Evolutionary conservation across 2,329 filamentous ascomycete genomes (phyloP), one percentile per base, ranked within the genome.

Genomic region (Xylaria sp.): DNA sequence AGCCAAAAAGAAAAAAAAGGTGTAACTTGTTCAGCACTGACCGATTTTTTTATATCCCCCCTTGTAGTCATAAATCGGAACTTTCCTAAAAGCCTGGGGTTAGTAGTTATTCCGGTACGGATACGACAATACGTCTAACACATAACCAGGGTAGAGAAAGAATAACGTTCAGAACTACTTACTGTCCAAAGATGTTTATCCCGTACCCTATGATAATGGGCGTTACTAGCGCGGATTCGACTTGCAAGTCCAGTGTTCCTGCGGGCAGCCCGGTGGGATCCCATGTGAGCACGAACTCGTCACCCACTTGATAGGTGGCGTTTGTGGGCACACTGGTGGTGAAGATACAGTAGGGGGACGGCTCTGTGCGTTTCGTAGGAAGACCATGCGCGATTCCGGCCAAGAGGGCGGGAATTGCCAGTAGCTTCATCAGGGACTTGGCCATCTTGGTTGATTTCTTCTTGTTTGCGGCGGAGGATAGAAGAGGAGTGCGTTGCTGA

Each of bases 281-380:
- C 62, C 62, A 64, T 32, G 58, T 53, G 62, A 64, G 51, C 29
- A 53, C 51, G 62, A 64, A 58, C 62, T 58, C 58, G 62, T 64
- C 62, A 53, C 62, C 62, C 29, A 53, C 42, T 44, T 64, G 58
- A 44, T 64, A 64, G 42, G 62, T 64, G 32, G 62, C 62, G 53
- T 44, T 44, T 42, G 27, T 44, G n/a, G 62, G 62, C 53, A 64
- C 58, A 53, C 42, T 51, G 53, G 62, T 64, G 53, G 23, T 64
- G 53, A 63, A 42, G 29, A 53, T 53, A 44, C 62, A 64, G n/a
- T n/a, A n/a, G 53, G 53, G 53, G 42, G 40, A 21, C 53, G 53
- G 53, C 53, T 58, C 62, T 18, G 53, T 53, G 58, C 53, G 62
- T 44, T 64, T 64, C 42, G 42, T 58, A 42, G 62, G 62, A 21